phyloP scores from a whole-genome alignment of 164 flowering plant genomes.

The Cinnamomum micranthum region DNA sequence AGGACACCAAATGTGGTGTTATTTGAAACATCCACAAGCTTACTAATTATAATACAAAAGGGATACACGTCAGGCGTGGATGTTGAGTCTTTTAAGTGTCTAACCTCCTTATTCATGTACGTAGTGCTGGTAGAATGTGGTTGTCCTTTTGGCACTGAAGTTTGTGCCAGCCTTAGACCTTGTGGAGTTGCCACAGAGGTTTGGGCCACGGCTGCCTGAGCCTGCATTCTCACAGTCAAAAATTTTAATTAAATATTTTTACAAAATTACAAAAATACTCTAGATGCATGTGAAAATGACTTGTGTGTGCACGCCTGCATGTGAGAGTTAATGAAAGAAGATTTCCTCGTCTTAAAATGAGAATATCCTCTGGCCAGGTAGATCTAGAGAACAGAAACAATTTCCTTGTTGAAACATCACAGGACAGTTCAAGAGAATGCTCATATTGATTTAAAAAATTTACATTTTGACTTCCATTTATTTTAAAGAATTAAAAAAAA shows the following conservation, averaged over 20 bases:
- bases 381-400: too few relatives aligned
- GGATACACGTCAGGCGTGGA: neutral
- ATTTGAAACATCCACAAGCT: neutral
- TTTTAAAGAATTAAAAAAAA: too few relatives aligned
- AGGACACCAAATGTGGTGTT: neutral
- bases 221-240: neutral
- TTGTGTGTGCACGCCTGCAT: too few relatives aligned
- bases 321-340: too few relatives aligned
- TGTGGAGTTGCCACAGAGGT: constrained; percentile 21
- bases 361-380: too few relatives aligned
- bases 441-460: too few relatives aligned
- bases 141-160: constrained; percentile 24
- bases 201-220: constrained; percentile 11
- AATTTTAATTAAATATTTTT: neutral
- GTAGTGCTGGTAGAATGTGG: constrained; percentile 19
- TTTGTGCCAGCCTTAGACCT: constrained; percentile 18
- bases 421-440: too few relatives aligned
- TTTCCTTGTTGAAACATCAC: too few relatives aligned
- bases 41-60: neutral
- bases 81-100: neutral
- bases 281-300: too few relatives aligned
- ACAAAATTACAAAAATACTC: too few relatives aligned
- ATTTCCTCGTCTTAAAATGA: too few relatives aligned
- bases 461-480: too few relatives aligned
- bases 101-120: constrained; percentile 66